Conservation (phyloP, 2,329 filamentous ascomycete genomes). For the Colletotrichum gigasporum region DNA sequence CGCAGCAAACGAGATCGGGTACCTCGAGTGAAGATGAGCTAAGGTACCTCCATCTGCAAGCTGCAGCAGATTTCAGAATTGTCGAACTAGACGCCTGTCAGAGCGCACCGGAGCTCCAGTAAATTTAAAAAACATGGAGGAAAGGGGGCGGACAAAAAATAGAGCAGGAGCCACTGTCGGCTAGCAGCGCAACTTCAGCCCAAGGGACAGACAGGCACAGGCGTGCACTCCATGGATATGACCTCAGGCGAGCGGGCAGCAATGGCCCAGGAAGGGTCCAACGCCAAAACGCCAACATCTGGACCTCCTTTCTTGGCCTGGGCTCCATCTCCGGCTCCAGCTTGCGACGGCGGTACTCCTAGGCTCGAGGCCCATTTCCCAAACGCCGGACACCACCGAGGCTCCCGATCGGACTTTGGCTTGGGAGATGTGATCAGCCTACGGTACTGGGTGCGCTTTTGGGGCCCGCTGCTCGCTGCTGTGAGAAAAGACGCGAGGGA, state of each 20-base stretch:
- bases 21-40: slow-evolving; percentile 18
- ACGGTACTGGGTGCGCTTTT: not conserved
- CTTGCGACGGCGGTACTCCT: slow-evolving; percentile 23
- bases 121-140: not conserved
- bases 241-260: slow-evolving; percentile 25
- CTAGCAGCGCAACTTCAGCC: not conserved
- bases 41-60: slow-evolving; percentile 12
- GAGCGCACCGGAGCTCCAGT: slow-evolving; percentile 26
- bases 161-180: slow-evolving; percentile 1
- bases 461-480: not conserved
- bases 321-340: slow-evolving; percentile 27
- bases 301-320: slow-evolving; percentile 4
- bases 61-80: slow-evolving; percentile 18
- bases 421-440: slow-evolving; percentile 5
- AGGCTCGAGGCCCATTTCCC: slow-evolving; percentile 17
- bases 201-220: slow-evolving; percentile 8
- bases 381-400: slow-evolving; percentile 32
- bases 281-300: slow-evolving; percentile 11
- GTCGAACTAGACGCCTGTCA: slow-evolving; percentile 18
- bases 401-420: slow-evolving; percentile 31
- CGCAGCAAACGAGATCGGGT: slow-evolving; percentile 10
- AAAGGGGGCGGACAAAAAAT: not conserved
- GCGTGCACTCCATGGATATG: slow-evolving; percentile 12
- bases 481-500: slow-evolving; percentile 6
- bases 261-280: slow-evolving; percentile 22